Conservation (phyloP, 2,329 filamentous ascomycete genomes). For the Parafenestella ontariensis region DNA sequence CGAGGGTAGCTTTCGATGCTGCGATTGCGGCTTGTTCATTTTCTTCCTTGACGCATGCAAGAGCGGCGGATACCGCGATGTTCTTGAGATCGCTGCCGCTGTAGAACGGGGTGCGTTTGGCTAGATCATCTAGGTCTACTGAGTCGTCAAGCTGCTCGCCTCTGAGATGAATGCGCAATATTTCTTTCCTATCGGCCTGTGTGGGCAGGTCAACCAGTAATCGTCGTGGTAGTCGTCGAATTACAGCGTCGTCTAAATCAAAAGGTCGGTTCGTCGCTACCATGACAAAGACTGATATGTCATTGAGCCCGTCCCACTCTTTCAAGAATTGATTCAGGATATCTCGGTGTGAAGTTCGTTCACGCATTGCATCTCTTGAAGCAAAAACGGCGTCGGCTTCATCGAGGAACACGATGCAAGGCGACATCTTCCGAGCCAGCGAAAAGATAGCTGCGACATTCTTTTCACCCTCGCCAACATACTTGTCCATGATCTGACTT, state of each 20-base stretch:
- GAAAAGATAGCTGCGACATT: constrained; percentile 90
- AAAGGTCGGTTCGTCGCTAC: constrained; percentile 96
- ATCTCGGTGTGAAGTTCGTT: constrained; percentile 78
- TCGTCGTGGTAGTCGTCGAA: constrained; percentile 76
- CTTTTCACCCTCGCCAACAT: constrained; percentile 95
- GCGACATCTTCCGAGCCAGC: constrained; percentile 87
- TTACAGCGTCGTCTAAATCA: constrained; percentile 87
- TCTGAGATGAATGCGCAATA: constrained; percentile 74
- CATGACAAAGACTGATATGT: constrained; percentile 91
- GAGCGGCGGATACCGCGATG: constrained; percentile 77
- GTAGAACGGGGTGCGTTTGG: constrained; percentile 75
- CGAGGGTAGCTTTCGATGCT: constrained; percentile 24
- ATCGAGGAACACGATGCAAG: constrained; percentile 95
- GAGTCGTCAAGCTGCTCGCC: constrained; percentile 68
- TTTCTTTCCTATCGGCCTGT: constrained; percentile 69
- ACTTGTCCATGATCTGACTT: constrained; percentile 94
- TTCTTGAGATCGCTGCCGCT: constrained; percentile 87
- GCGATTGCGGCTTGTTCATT: constrained; percentile 52
- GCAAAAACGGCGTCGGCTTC: constrained; percentile 94
- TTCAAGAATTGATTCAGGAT: constrained; percentile 96
- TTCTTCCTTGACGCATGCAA: constrained; percentile 81
- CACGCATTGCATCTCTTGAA: constrained; percentile 70
- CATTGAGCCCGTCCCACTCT: constrained; percentile 94
- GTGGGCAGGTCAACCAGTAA: constrained; percentile 77
- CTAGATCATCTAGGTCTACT: constrained; percentile 69